phyloP scores from a whole-genome alignment of 2,329 filamentous ascomycete genomes.

The Colletotrichum godetiae region DNA sequence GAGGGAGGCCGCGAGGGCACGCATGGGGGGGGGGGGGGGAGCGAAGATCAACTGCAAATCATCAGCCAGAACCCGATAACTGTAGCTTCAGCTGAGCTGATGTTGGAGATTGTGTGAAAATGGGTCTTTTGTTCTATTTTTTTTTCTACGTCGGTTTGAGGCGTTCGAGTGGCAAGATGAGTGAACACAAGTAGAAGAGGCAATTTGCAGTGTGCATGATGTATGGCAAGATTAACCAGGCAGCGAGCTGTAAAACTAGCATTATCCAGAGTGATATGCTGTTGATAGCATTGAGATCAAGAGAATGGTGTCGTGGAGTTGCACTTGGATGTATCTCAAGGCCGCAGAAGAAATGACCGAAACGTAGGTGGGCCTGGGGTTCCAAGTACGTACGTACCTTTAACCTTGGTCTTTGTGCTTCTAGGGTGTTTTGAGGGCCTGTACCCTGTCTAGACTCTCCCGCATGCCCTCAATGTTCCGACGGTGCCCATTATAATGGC shows the following conservation, averaged over 20 bases:
- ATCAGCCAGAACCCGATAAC: not conserved
- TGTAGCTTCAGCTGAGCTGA: constrained; percentile 3
- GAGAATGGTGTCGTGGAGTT: not conserved
- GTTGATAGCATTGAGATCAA: not conserved
- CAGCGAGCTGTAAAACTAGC: not conserved
- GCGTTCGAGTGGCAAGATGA: not conserved
- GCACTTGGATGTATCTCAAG: not conserved
- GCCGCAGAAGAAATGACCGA: not conserved
- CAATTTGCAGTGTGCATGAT: not conserved
- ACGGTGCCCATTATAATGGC: too few relatives aligned
- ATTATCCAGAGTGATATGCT: not conserved
- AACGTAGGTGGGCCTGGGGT: not conserved
- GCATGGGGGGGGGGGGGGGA: too few relatives aligned
- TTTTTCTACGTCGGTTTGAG: not conserved
- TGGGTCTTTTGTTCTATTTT: not conserved
- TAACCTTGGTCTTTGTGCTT: too few relatives aligned
- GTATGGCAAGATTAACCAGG: not conserved
- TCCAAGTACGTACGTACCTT: not conserved
- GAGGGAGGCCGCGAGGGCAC: not conserved
- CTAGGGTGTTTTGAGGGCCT: constrained; percentile 2
- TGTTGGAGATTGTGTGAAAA: too few relatives aligned
- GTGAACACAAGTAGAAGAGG: not conserved
- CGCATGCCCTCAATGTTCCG: not conserved
- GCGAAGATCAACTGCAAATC: constrained; percentile 8
- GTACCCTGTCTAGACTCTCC: constrained; percentile 11